These are phyloP conservation scores for Trichoderma endophyticum DNA, from an alignment of 2,329 filamentous ascomycete species.

Conservation along the genomic window DNA sequence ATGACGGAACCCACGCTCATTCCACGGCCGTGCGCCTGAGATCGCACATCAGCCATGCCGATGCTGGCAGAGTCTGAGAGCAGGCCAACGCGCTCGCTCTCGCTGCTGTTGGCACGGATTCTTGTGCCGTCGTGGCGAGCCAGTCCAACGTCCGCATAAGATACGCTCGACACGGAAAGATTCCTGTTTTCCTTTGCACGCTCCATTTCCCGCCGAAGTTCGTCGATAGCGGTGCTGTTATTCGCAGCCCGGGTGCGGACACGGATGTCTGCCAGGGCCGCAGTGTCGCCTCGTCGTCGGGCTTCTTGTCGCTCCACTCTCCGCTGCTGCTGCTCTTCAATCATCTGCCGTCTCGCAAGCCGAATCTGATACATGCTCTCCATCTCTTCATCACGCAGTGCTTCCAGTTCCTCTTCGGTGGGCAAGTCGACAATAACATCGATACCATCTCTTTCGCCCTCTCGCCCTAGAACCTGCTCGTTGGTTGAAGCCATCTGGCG, in stretches of 20 bases:
- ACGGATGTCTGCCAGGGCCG: constrained; percentile 65
- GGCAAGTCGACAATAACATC: constrained; percentile 87
- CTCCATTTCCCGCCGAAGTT: constrained; percentile 54
- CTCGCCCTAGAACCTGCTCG: constrained; percentile 80
- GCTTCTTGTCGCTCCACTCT: constrained; percentile 68
- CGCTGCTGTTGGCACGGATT: constrained; percentile 67
- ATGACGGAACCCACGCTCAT: constrained; percentile 53
- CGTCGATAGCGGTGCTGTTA: constrained; percentile 55
- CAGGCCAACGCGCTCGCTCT: constrained; percentile 69
- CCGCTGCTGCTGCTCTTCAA: constrained; percentile 74
- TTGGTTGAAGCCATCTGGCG: constrained; percentile 66
- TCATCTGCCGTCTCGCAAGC: constrained; percentile 68
- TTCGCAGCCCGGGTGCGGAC: constrained; percentile 49
- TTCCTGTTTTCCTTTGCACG: constrained; percentile 59
- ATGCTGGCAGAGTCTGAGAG: constrained; percentile 70
- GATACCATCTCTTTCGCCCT: constrained; percentile 88
- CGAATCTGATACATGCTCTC: constrained; percentile 88
- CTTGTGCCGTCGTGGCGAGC: constrained; percentile 75
- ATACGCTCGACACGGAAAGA: constrained; percentile 69
- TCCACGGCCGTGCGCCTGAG: constrained; percentile 41
- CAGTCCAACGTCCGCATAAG: constrained; percentile 72
- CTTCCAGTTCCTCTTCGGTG: constrained; percentile 74
- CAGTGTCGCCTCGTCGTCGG: constrained; percentile 64
- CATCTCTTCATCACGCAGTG: constrained; percentile 84
- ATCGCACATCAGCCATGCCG: constrained; percentile 34